Evolutionary conservation across 2,329 filamentous ascomycete genomes (phyloP).

Genomic region (Talaromyces sp.): DNA sequence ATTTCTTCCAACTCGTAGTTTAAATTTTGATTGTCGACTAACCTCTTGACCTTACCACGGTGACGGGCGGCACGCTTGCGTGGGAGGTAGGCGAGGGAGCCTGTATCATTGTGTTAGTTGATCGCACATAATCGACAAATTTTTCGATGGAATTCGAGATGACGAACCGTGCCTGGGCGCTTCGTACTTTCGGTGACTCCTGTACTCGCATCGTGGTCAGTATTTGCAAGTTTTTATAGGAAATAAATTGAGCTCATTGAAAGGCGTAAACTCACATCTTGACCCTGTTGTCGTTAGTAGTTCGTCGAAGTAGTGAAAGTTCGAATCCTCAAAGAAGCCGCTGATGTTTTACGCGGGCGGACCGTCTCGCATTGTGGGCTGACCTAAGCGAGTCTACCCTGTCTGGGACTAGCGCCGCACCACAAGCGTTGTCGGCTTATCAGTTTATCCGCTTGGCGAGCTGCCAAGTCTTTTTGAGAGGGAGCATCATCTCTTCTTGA

Average conservation of each 20-base stretch:
- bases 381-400: conserved; percentile 38
- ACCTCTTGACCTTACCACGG: conserved; percentile 98
- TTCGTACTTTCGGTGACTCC: conserved; percentile 68
- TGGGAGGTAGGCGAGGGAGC: conserved; percentile 79
- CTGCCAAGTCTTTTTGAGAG: too few species aligned
- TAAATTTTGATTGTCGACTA: conserved; percentile 44
- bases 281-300: conserved; percentile 49
- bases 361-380: conserved; percentile 37
- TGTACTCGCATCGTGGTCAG: conserved; percentile 30
- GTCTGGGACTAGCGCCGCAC: conserved; percentile 11
- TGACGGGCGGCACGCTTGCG: conserved; percentile 92
- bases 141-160: conserved; percentile 23
- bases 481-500: not conserved
- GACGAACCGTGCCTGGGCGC: conserved; percentile 89
- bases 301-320: conserved; percentile 43
- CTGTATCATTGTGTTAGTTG: conserved; percentile 37
- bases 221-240: conserved; percentile 19
- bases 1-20: conserved; percentile 12
- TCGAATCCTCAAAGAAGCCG: conserved; percentile 36
- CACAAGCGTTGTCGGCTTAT: conserved; percentile 5
- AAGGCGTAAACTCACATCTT: conserved; percentile 42
- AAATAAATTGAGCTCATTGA: not conserved
- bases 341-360: conserved; percentile 32
- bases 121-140: conserved; percentile 30
- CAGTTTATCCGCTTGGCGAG: not conserved